A percentile compares a stretch with the other conserved stretches of the same genome.
phyloP scores from a whole-genome alignment of 805 yeast genomes.

The Sporopachydermia quercuum region DNA sequence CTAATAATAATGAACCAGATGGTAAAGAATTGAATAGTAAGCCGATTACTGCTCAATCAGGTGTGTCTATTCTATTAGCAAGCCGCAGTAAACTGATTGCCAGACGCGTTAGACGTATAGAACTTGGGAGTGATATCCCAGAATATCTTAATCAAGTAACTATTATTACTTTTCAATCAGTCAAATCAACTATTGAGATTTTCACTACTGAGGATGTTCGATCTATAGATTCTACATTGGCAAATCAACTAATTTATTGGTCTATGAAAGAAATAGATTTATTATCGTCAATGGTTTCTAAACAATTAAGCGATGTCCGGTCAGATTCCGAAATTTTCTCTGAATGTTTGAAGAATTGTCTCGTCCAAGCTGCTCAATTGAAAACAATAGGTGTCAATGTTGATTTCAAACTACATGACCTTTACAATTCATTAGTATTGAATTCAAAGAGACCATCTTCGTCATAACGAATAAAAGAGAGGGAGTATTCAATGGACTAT shows the following conservation, averaged over 20 bases:
- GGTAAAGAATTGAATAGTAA: too few relatives aligned
- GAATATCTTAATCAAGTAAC: slow-evolving; percentile 46
- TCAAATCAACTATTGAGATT: slow-evolving; percentile 40
- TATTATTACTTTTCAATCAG: slow-evolving; percentile 43
- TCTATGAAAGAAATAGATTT: slow-evolving; percentile 45
- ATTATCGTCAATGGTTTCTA: slow-evolving; percentile 44
- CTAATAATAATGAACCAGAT: slow-evolving; percentile 3
- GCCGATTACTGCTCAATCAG: background rate
- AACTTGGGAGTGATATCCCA: slow-evolving; percentile 38
- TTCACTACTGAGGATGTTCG: slow-evolving; percentile 36
- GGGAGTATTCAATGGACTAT: too few relatives aligned
- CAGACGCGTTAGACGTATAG: slow-evolving; percentile 32
- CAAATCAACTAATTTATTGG: slow-evolving; percentile 66
- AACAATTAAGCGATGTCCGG: slow-evolving; percentile 53
- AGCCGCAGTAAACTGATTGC: slow-evolving; percentile 32
- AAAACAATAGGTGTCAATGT: slow-evolving; percentile 58
- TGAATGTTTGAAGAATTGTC: slow-evolving; percentile 38
- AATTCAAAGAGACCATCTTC: too few relatives aligned
- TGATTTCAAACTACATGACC: slow-evolving; percentile 25
- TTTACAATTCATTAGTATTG: too few relatives aligned
- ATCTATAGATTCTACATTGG: slow-evolving; percentile 22
- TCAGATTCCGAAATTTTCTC: slow-evolving; percentile 35
- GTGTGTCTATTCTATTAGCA: slow-evolving; percentile 23
- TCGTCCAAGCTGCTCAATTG: slow-evolving; percentile 45
- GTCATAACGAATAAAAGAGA: too few relatives aligned